These are phyloP conservation scores for Penicillium canariense DNA, from an alignment of 495 filamentous ascomycete species.

Conservation along the genomic window DNA sequence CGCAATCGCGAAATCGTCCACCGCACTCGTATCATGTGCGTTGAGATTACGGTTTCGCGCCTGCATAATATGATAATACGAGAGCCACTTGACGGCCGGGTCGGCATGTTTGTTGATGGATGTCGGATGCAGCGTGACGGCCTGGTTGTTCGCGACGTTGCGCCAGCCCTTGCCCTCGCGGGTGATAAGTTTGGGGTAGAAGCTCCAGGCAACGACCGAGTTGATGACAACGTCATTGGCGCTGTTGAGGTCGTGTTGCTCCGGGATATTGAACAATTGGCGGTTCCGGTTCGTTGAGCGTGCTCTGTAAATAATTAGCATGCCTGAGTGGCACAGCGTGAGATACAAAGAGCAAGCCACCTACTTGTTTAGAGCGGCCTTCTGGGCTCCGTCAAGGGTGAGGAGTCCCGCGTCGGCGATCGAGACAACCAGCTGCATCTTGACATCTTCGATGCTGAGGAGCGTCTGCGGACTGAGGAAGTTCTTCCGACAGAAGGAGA, in stretches of 20 bases:
- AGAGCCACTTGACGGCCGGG: conserved; percentile 68
- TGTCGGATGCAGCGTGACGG: conserved; percentile 75
- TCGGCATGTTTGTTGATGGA: conserved; percentile 77
- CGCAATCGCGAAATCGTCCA: conserved; percentile 76
- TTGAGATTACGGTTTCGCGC: conserved; percentile 75
- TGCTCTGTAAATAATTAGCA: conserved; percentile 29
- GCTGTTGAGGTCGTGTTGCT: conserved; percentile 67
- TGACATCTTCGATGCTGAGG: conserved; percentile 88
- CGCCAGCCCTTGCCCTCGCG: conserved; percentile 87
- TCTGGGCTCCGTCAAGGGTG: conserved; percentile 65
- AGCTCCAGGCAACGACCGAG: conserved; percentile 83
- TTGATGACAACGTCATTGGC: conserved; percentile 72
- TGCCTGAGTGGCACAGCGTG: conserved; percentile 11
- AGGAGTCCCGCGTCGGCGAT: conserved; percentile 81
- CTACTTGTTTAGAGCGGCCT: conserved; percentile 58
- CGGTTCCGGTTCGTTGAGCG: conserved; percentile 59
- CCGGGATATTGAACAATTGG: conserved; percentile 76
- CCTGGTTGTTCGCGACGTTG: conserved; percentile 87
- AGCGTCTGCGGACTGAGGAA: conserved; percentile 82
- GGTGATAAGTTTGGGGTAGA: conserved; percentile 89
- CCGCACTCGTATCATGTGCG: conserved; percentile 83
- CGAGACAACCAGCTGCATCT: conserved; percentile 79
- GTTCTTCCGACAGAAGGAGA: conserved; percentile 87
- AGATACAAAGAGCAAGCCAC: neutral
- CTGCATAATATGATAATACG: conserved; percentile 97